A percentile compares a stretch with the other conserved stretches of the same genome.
Evolutionary conservation across 75 land plant species (phyloP).

Genomic region (Selaginella tamariscina): DNA sequence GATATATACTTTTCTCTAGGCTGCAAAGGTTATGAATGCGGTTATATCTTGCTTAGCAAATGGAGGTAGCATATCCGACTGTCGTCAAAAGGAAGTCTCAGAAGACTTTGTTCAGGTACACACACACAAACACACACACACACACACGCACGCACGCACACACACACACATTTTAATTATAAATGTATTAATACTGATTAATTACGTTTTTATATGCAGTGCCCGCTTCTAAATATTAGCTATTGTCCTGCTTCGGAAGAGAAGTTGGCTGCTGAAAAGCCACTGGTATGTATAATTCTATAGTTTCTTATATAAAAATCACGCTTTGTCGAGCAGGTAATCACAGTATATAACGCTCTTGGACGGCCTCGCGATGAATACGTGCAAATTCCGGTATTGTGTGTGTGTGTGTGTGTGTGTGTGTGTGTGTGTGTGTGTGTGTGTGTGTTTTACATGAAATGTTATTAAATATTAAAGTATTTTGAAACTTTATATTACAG

Average conservation of each 20-base stretch:
- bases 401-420: too few relatives aligned
- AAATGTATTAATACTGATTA: too few relatives aligned
- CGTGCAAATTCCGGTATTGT: conserved; percentile 50
- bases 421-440: too few relatives aligned
- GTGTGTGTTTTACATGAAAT: too few relatives aligned
- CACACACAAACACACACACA: too few relatives aligned
- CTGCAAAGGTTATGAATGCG: neutral
- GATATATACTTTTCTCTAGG: conserved; percentile 29
- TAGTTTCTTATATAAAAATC: neutral
- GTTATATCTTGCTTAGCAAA: neutral
- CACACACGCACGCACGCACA: too few relatives aligned
- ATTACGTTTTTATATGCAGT: neutral
- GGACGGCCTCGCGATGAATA: conserved; percentile 62
- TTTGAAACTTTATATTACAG: neutral
- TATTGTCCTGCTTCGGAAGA: neutral
- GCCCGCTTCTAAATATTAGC: neutral
- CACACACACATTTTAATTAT: too few relatives aligned
- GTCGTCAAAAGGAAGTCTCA: neutral
- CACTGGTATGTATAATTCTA: neutral
- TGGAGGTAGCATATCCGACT: neutral
- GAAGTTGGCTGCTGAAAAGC: neutral
- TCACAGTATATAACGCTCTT: conserved; percentile 51
- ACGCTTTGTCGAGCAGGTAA: conserved; percentile 20
- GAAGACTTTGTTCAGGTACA: neutral
- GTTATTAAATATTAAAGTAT: neutral